Base-by-base conservation (phyloP, 2,329 filamentous ascomycete genomes). In the Tricladium varicosporioides region DNA sequence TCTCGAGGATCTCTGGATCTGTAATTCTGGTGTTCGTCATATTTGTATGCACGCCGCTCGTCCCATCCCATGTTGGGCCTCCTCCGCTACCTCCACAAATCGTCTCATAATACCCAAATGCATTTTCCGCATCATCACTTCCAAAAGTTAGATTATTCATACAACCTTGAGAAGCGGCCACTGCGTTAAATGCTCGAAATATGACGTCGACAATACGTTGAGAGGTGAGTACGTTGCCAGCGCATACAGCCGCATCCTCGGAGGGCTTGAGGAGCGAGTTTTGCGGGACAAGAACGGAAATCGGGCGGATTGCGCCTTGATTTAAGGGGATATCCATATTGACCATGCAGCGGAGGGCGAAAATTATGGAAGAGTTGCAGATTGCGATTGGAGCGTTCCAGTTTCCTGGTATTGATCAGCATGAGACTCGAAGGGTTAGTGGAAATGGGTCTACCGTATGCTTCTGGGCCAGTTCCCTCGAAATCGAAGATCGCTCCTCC, bases 1-100 rank as follows among this genome's bases (percentile, higher is more conserved):
- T 79, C 74, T 93, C 89, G 60, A 92, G 87, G 14, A 91, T 81
- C 69, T 93, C 89, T 0, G 86, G 79, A 68, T 93, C 89, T 0
- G 89, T 92, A 67, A 92, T 92, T n/a, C 88, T 80, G 1, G 89
- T 93, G 71, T 93, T 93, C 7, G 89, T 93, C 86, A 91, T 91
- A 73, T 93, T 88, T 1, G 83, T 87, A 69, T 93, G 88, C n/a
- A 92, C 88, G 19, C 88, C 89, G 52, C 78, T 83, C 8, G 87
- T 85, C 43, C 89, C 89, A 58, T 87, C 76, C 88, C 88, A 92
- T 5, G 77, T 78, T 0, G 86, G 81, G 0, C 88, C 88, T 0
- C 88, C 89, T 32, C 89, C 89, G 31, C 80, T 83, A 1, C 89
- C 89, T 46, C 89, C 89, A 0, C 87, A 86, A 60, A 93, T 91